These are phyloP conservation scores for Fusarium sp. DNA, from an alignment of 2,329 filamentous ascomycete species.

Conservation along the genomic window DNA sequence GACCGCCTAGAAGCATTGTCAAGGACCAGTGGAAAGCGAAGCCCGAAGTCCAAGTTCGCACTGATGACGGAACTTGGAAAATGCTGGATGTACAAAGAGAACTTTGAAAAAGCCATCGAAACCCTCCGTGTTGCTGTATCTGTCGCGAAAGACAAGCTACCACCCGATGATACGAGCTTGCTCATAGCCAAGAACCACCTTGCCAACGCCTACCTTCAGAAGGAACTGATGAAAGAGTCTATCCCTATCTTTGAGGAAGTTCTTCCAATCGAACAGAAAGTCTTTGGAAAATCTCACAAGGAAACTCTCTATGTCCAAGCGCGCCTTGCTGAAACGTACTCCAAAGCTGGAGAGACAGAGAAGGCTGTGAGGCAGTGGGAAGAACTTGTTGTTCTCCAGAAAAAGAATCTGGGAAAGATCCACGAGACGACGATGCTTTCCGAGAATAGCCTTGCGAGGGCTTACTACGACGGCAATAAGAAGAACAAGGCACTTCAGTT, in stretches of 20 bases:
- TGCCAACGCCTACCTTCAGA: background rate
- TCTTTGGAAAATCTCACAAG: fast-evolving
- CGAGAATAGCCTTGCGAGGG: background rate
- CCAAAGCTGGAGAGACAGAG: fast-evolving
- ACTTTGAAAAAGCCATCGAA: background rate
- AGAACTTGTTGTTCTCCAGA: background rate
- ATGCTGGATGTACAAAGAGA: background rate
- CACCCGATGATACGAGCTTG: background rate
- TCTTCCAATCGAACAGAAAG: fast-evolving
- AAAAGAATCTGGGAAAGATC: fast-evolving
- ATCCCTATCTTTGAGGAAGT: background rate
- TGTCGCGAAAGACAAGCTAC: fast-evolving
- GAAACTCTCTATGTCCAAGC: background rate
- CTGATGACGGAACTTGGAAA: background rate
- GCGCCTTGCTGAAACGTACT: background rate
- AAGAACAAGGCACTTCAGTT: background rate
- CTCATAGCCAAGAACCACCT: fast-evolving
- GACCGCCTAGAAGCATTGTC: background rate
- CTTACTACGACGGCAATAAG: fast-evolving
- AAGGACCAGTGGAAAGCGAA: background rate
- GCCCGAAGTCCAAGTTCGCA: fast-evolving
- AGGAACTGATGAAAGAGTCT: background rate
- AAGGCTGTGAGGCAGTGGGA: background rate
- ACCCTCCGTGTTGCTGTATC: fast-evolving
- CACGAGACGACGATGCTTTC: background rate